A percentile compares a stretch with the other conserved stretches of the same genome.
These are phyloP conservation scores for Ustilago shanxiensis DNA, from an alignment of 1,284 basidiomycete genomes.

Conservation along the genomic window DNA sequence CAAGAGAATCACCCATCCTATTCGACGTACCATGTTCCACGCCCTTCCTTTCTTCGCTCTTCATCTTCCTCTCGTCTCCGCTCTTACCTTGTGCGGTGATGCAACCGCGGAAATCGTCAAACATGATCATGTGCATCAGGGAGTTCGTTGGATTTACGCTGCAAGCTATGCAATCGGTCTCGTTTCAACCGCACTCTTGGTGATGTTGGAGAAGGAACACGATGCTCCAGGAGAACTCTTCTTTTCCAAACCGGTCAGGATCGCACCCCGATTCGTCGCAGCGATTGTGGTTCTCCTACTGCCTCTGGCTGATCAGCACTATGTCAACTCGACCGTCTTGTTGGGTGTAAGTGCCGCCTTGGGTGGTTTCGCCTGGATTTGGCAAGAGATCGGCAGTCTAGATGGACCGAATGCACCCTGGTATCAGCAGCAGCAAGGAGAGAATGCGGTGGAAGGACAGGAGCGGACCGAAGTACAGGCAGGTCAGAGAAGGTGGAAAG, in stretches of 20 bases:
- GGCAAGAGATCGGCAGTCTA: constrained; percentile 55
- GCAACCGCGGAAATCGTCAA: constrained; percentile 54
- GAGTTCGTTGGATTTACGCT: constrained; percentile 56
- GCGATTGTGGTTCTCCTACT: constrained; percentile 53
- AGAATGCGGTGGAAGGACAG: neutral
- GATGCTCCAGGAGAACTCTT: constrained; percentile 55
- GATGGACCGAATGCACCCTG: constrained; percentile 60
- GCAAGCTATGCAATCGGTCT: constrained; percentile 55
- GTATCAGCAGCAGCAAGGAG: constrained; percentile 21
- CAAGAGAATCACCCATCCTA: constrained; percentile 48
- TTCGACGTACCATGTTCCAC: constrained; percentile 33
- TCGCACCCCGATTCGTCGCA: constrained; percentile 47
- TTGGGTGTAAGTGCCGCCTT: constrained; percentile 48
- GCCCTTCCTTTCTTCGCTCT: constrained; percentile 46
- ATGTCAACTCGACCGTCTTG: constrained; percentile 35
- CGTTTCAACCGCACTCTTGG: constrained; percentile 46
- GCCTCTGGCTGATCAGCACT: constrained; percentile 49
- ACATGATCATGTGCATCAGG: constrained; percentile 46
- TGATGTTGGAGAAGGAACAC: constrained; percentile 54
- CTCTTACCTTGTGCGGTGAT: constrained; percentile 61
- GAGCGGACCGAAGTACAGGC: neutral
- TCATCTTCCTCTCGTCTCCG: constrained; percentile 57
- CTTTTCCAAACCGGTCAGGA: constrained; percentile 40
- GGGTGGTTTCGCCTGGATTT: constrained; percentile 37
- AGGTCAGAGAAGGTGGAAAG: constrained; percentile 36